These are phyloP conservation scores for Marasmius sp. DNA, from an alignment of 1,284 basidiomycete genomes.

Conservation along the genomic window DNA sequence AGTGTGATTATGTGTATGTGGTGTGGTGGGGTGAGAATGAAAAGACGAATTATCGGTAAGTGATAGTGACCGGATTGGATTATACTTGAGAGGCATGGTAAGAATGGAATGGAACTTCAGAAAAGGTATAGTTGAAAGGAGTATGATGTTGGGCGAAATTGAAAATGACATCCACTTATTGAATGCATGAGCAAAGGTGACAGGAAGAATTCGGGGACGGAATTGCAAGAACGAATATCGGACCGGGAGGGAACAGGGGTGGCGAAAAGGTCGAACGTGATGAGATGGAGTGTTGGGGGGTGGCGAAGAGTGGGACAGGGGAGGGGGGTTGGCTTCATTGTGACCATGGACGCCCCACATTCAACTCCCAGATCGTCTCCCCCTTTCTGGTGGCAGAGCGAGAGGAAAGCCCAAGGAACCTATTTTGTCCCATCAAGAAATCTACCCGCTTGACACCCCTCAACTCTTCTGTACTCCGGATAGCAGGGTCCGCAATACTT, in stretches of 20 bases:
- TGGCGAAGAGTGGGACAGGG: background rate
- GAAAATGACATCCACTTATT: no score
- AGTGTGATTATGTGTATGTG: background rate
- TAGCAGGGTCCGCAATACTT: slow-evolving; percentile 16
- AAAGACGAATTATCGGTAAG: background rate
- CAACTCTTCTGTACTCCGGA: slow-evolving; percentile 21
- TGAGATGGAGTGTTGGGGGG: background rate
- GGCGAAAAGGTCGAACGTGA: no score
- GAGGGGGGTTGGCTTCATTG: background rate
- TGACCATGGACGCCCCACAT: slow-evolving; percentile 16
- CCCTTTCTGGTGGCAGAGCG: background rate
- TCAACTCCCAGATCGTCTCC: slow-evolving; percentile 26
- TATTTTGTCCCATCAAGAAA: slow-evolving; percentile 25
- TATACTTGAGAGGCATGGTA: no score
- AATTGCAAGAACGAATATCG: no score
- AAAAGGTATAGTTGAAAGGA: no score
- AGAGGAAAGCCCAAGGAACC: slow-evolving; percentile 27
- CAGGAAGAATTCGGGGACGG: no score
- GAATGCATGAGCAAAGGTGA: no score
- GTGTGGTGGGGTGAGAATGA: background rate
- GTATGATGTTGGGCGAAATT: no score
- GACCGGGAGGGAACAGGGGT: no score
- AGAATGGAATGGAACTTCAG: no score
- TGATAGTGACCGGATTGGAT: no score
- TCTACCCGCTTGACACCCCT: slow-evolving; percentile 32